Base-by-base conservation (phyloP, 2,329 filamentous ascomycete species). In the Pyrenophora seminiperda region DNA sequence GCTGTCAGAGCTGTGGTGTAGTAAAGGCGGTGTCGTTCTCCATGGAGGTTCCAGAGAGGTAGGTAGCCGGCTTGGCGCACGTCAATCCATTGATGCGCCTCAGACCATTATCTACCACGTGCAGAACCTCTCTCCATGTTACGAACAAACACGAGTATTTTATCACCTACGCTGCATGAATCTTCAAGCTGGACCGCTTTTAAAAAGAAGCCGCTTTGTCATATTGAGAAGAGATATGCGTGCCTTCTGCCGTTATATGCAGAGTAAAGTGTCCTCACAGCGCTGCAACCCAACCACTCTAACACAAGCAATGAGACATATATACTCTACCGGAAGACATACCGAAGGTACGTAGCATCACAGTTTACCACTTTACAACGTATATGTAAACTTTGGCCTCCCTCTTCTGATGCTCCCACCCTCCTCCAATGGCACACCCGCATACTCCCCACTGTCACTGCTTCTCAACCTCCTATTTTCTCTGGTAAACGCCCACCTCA, bases 401-500 rank as follows among this genome's bases (percentile, higher is more conserved):
- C 52, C 53, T 27, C 29, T 30, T 18, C 50, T 53, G 7, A 22
- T 56, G 29, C 41, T 56, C 6, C 39, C 50, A 17, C 57, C 60
- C 31, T 68, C 64, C 9, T 66, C 61, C 22, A 66, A 38, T 4
- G 69, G 63, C 13, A 71, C 32, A 4, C 65, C 65, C 1, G 59
- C 62, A 47, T 71, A 71, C 36, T 58, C 54, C 1, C 43, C 59
- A 13, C 58, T 45, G 11, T 50, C 31, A 13, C 41, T 33, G 7
- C 41, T 50, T 17, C 20, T 43, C 17, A 45, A 36, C 27, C 43
- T 64, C 18, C 31, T 48, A 43, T 72, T 72, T 52, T 68, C 61
- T 17, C 61, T 67, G 2, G 51, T 47, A 40, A 80, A 54, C 14
- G 76, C 65, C 41, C 70, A 53, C 45, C 80, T 72, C 67, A 83